Evolutionary conservation across 2,329 filamentous ascomycete genomes (phyloP).

Genomic region (Arthrinium phaeospermum): DNA sequence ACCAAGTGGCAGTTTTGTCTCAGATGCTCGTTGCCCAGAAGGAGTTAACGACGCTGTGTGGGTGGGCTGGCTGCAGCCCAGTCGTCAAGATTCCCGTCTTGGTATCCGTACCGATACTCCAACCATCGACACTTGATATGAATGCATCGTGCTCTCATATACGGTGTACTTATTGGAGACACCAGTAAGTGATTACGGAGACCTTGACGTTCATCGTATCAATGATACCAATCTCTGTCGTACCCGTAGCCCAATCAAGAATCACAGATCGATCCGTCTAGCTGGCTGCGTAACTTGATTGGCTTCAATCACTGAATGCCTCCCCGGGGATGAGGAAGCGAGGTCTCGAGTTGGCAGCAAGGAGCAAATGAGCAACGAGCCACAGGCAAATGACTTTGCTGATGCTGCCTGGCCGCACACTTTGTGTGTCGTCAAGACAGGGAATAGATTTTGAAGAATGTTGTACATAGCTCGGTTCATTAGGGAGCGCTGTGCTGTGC

Average conservation of each 20-base stretch:
- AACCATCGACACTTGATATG: background rate
- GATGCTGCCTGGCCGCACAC: background rate
- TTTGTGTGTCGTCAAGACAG: background rate
- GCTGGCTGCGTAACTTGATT: background rate
- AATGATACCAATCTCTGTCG: background rate
- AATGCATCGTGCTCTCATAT: background rate
- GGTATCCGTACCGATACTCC: no score
- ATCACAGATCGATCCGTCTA: background rate
- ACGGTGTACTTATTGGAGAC: background rate
- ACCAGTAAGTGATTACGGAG: no score
- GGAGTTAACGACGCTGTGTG: background rate
- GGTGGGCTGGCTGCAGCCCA: background rate
- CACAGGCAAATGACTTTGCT: background rate
- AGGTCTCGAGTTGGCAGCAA: background rate
- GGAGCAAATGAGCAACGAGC: background rate
- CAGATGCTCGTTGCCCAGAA: background rate
- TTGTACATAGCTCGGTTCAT: background rate
- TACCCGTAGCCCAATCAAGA: background rate
- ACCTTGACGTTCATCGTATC: background rate
- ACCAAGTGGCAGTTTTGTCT: conserved; percentile 5
- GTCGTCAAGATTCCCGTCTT: background rate
- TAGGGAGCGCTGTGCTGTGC: background rate
- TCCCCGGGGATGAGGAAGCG: background rate
- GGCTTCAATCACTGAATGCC: background rate
- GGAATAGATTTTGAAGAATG: background rate